Evolutionary conservation across 805 yeast genomes (phyloP).

Genomic region (Candida sithepensis): DNA sequence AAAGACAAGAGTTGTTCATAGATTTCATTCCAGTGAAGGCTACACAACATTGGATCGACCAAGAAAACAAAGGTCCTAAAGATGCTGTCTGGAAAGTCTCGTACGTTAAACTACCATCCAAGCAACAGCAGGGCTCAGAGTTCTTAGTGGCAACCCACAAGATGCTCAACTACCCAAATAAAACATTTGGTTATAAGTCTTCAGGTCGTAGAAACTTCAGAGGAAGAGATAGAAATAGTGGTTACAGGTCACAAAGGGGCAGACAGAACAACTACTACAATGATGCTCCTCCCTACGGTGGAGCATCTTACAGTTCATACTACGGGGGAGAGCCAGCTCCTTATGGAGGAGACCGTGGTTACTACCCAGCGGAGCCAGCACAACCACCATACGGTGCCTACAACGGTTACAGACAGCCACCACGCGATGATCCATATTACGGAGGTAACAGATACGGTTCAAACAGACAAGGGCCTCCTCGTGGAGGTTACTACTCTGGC

Average conservation of each 20-base stretch:
- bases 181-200: constrained; percentile 32
- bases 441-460: constrained; percentile 4
- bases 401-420: neutral
- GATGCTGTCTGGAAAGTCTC: constrained; percentile 45
- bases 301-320: neutral
- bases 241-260: constrained; percentile 7
- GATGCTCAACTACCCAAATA: constrained; percentile 33
- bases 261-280: constrained; percentile 4
- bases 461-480: neutral
- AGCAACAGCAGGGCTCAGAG: constrained; percentile 22
- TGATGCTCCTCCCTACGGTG: neutral
- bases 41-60: constrained; percentile 42
- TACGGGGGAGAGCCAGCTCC: neutral
- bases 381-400: neutral
- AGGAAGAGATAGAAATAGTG: constrained; percentile 14
- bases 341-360: constrained; percentile 1
- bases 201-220: constrained; percentile 14
- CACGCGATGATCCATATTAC: constrained; percentile 4
- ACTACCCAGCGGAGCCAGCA: neutral
- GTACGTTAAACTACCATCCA: constrained; percentile 33
- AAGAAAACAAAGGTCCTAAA: constrained; percentile 41
- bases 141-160: constrained; percentile 29
- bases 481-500: constrained; percentile 5
- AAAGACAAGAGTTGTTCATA: constrained; percentile 32
- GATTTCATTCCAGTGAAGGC: constrained; percentile 46